Base-by-base conservation (phyloP, 208 protist species). In the Endotrypanum monterogeii region DNA sequence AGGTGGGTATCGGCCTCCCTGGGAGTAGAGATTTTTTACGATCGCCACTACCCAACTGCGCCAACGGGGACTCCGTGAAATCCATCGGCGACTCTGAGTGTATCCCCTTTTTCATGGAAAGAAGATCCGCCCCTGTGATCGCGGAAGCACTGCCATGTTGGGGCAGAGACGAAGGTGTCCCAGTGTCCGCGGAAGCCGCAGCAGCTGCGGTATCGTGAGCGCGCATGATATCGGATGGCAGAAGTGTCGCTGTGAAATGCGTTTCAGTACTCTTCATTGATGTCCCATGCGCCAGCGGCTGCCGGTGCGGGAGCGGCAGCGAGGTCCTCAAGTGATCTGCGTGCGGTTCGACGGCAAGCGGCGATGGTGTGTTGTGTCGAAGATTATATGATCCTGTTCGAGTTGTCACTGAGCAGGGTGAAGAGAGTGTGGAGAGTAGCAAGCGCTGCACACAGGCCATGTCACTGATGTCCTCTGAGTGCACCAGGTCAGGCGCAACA, bases 361-460 rank as follows among this genome's bases (percentile, higher is more conserved):
- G 55, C 4, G 25, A 35, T 28, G 28, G 30, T 12, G 30, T 35
- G 55, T 30, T 11, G 11, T 25, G 25, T 58, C 55, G 55, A n/a
- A n/a, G 62, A 52, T 25, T 37, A 52, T 23, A 44, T 8, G 62
- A 50, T 52, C 9, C n/a, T 35, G 20, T 35, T 3, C 32, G 20
- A 11, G 23, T 23, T 51, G 41, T 46, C 23, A 14, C 20, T 20
- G 32, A 5, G 8, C 23, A 52, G 37, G 37, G 37, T 25, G 62
- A 67, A 51, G 62, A 51, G 8, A 41, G 62, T 6, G 62, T 52
- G 62, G 32, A 67, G 37, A 67, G 39, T 14, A 67, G 62, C 62
- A 67, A 11, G 12, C 23, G 62, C 30, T 9, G 62, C 23, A 67
- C n/a, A n/a, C 52, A 23, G 23, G 41, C 25, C 18, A 67, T 12